Base-by-base conservation (phyloP, 2,329 filamentous ascomycete genomes). In the Dactylonectria macrodidyma region DNA sequence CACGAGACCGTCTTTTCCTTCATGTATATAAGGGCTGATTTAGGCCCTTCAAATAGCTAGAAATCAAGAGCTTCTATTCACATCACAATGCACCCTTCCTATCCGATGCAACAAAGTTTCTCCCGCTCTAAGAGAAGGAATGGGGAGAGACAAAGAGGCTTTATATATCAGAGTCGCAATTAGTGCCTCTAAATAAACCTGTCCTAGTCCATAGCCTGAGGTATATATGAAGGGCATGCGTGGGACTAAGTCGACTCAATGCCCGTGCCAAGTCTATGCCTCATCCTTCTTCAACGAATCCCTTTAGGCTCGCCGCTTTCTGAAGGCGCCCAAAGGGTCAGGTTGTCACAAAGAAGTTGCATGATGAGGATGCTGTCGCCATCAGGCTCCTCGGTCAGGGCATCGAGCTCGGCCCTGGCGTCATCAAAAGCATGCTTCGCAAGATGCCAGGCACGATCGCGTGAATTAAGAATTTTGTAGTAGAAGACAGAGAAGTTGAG, bases 401-500 rank as follows among this genome's bases (percentile, higher is more conserved):
- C 97, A 88, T 98, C 95, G 78, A 98, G 94, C 91, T 98, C 95
- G 80, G 95, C 95, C 82, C 98, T 98, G 80, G 95, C 95, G 84
- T 98, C 95, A 83, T 98, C 95, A 81, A 98, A 98, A 57, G 95
- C 95, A 88, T 98, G 95, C 91, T 98, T 98, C 85, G 95, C 95
- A 76, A 98, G 91, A 83, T 98, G 95, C 91, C 95, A 98, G 80
- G 95, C 95, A 82, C 93, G 94, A 85, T 98, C 95, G 79, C 95
- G 95, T 38, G 95, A 97, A 92, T 98, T 98, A 81, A 98, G 89
- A 83, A 98, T 98, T 90, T 98, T 95, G 85, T 98, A 97, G 91
- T 97, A 97, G 89, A 98, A 98, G 80, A 98, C 95, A 73, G 95
- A 98, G 91, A 98, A 98, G 92, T 98, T 98, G 77, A 98, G 91